Conservation (phyloP, 768 basidiomycete genomes). For the Tylopilus intermedius region DNA sequence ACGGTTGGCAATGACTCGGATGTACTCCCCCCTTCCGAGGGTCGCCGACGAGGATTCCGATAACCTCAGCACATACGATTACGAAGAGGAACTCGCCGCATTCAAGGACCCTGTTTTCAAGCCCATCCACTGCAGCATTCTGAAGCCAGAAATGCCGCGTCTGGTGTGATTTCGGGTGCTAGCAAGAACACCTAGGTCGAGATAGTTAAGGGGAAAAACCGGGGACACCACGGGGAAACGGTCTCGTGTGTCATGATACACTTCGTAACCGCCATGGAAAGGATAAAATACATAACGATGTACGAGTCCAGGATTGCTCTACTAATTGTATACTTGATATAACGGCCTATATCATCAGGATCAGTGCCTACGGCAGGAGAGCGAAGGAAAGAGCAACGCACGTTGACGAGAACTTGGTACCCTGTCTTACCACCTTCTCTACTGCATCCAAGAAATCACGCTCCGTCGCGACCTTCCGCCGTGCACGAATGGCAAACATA, state of each 20-base stretch:
- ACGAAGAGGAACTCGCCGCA: too few species aligned
- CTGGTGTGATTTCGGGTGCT: too few species aligned
- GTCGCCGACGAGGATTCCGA: too few species aligned
- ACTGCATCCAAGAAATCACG: constrained; percentile 97
- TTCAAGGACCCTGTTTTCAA: too few species aligned
- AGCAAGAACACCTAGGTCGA: too few species aligned
- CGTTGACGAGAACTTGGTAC: constrained; percentile 97
- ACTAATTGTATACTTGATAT: constrained; percentile 92
- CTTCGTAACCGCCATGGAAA: not conserved
- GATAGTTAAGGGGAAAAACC: too few species aligned
- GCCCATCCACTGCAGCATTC: too few species aligned
- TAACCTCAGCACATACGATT: too few species aligned
- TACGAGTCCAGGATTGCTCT: constrained; percentile 8
- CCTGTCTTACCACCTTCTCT: constrained; percentile 97
- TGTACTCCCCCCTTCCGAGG: too few species aligned
- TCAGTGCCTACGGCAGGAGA: constrained; percentile 1
- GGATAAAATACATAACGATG: constrained; percentile 16
- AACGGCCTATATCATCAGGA: constrained; percentile 51
- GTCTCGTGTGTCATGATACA: not conserved
- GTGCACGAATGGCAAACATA: constrained; percentile 98
- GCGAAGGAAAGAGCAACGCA: constrained; percentile 37
- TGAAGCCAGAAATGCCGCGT: too few species aligned
- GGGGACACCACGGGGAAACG: too few species aligned
- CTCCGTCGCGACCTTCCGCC: constrained; percentile 95
- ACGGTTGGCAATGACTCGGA: too few species aligned